phyloP scores from a whole-genome alignment of 345 rosid species.

The Eucalyptus pauciflora region DNA sequence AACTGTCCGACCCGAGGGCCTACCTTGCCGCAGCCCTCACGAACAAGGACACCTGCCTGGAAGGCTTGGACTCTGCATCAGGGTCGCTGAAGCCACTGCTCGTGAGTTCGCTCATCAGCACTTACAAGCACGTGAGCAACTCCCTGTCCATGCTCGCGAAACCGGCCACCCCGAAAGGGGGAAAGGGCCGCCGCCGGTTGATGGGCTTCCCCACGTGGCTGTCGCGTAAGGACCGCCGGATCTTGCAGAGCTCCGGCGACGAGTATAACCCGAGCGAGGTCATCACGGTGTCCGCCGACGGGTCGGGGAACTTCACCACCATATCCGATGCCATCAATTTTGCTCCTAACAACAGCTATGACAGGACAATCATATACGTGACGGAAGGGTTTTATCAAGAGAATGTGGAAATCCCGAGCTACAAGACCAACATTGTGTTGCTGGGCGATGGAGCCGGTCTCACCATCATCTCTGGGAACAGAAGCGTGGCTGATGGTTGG shows the following conservation, averaged over 20 bases:
- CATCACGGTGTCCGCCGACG: conserved; percentile 64
- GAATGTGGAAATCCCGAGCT: conserved; percentile 54
- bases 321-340: conserved; percentile 60
- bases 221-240: conserved; percentile 24
- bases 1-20: conserved; percentile 44
- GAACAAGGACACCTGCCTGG: conserved; percentile 84
- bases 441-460: conserved; percentile 63
- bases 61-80: conserved; percentile 63
- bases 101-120: conserved; percentile 21
- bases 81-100: conserved; percentile 51
- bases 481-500: conserved; percentile 74
- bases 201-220: conserved; percentile 55
- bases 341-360: conserved; percentile 55
- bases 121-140: conserved; percentile 74
- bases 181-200: conserved; percentile 24
- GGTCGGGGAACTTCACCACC: conserved; percentile 70
- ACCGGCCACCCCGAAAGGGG: not conserved
- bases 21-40: conserved; percentile 75
- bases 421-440: conserved; percentile 62
- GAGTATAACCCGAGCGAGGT: conserved; percentile 48
- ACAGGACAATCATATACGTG: conserved; percentile 39
- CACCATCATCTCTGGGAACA: conserved; percentile 50
- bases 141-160: conserved; percentile 56
- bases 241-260: conserved; percentile 28
- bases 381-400: conserved; percentile 58